Percentiles rank a stretch among this genome's conserved stretches.
These are phyloP conservation scores for Syzygium jambos DNA, from an alignment of 345 rosid genomes.

Conservation along the genomic window DNA sequence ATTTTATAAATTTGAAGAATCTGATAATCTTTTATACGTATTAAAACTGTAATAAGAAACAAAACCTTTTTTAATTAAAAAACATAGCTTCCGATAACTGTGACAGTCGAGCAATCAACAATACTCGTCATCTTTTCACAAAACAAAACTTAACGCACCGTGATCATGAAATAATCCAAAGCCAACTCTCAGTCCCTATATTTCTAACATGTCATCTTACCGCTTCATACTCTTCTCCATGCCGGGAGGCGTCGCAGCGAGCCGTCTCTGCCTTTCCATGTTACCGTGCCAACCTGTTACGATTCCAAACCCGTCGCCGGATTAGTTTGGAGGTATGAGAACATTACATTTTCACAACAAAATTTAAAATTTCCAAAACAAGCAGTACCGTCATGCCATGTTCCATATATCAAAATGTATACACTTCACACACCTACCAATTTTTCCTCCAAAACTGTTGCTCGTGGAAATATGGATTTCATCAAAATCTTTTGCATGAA, in stretches of 20 bases:
- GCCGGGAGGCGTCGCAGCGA: conserved; percentile 24
- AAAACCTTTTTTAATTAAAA: background rate
- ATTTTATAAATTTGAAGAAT: background rate
- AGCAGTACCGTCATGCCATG: background rate
- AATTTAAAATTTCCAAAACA: background rate
- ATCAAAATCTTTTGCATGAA: background rate
- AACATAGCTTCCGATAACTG: background rate
- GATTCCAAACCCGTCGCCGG: background rate
- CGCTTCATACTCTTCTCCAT: conserved; percentile 33
- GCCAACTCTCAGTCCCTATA: background rate
- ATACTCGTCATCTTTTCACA: background rate
- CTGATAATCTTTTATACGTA: background rate
- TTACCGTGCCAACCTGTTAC: conserved; percentile 67
- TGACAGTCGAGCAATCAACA: background rate
- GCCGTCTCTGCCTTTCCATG: conserved; percentile 39
- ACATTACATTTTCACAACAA: background rate
- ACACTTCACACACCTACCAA: background rate
- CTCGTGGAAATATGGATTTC: background rate
- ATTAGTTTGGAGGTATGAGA: background rate
- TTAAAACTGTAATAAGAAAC: background rate
- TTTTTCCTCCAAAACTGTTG: background rate
- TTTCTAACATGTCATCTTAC: background rate
- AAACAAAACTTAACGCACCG: background rate
- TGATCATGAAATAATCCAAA: background rate
- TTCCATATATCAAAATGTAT: background rate